Evolutionary conservation across 352 stramenopile genomes (phyloP).

Genomic region (Pythium grandisporangium): DNA sequence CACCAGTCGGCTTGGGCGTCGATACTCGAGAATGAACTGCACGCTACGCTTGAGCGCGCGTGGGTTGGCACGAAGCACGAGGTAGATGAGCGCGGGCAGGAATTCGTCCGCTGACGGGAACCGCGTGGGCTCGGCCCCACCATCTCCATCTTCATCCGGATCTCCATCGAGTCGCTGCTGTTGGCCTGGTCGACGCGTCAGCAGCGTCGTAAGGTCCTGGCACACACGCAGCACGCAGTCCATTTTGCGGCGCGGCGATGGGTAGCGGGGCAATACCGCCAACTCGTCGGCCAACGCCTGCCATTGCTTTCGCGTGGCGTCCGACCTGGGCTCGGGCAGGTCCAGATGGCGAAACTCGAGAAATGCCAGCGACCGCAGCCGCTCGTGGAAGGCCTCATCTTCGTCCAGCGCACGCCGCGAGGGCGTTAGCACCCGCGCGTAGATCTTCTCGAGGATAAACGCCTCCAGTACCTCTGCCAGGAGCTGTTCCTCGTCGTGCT

Average conservation of each 20-base stretch:
- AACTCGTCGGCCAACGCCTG: constrained; percentile 30
- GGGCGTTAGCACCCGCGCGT: constrained; percentile 52
- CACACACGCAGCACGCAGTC: constrained; percentile 69
- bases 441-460: constrained; percentile 89
- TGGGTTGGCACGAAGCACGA: constrained; percentile 83
- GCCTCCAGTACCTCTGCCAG: constrained; percentile 75
- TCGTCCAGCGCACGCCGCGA: constrained; percentile 22
- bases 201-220: constrained; percentile 56
- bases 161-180: no score
- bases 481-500: constrained; percentile 28
- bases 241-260: constrained; percentile 82
- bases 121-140: constrained; percentile 15
- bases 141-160: no score
- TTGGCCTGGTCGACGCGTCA: no score
- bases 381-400: constrained; percentile 51
- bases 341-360: constrained; percentile 83
- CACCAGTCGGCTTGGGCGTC: constrained; percentile 53
- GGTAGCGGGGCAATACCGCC: constrained; percentile 28
- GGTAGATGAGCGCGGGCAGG: constrained; percentile 86
- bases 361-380: constrained; percentile 70
- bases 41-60: constrained; percentile 77
- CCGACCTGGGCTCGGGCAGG: constrained; percentile 29
- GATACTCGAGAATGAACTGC: constrained; percentile 83
- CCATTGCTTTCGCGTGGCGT: constrained; percentile 32
- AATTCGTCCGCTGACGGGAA: constrained; percentile 89